Base-by-base conservation (phyloP, 768 basidiomycete species). In the Naganishia vishniacii region DNA sequence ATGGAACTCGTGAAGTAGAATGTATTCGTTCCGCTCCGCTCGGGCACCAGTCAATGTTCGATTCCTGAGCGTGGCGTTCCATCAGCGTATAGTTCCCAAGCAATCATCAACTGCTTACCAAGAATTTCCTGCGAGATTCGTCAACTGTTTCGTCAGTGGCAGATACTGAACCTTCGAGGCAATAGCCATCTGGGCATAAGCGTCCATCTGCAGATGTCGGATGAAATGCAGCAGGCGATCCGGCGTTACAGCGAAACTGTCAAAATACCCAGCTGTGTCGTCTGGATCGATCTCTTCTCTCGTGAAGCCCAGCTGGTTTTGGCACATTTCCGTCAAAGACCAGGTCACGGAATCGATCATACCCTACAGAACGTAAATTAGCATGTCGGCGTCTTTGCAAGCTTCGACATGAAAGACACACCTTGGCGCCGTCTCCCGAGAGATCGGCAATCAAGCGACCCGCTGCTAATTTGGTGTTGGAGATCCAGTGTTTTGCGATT, bases 291-390 rank as follows among this genome's bases (percentile, higher is more conserved):
- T 92, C 67, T 98, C 95, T 72, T 95, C 88, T 40, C 95, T 81
- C 59, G 88, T 86, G 65, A 84, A 83, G 67, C 87, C 86, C 67
- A 99, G 84, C 74, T 94, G 88, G 0, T 91, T 88, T 67, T 82
- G 83, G 79, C 89, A 92, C 92, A 99, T 97, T 77, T 99, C 95
- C 9, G 90, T 91, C 59, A 98, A 79, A 2, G 93, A 94, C 95
- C 95, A 99, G 0, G 95, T 98, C 4, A 91, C 97, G 3, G 95
- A 98, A 0, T 86, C 79, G 74, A 99, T 98, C 91, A 97, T 94
- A 23, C 88, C 86, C 91, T 20, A 29, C 45, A 40, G 46, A 13
- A 31, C 8, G n/a, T 47, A 23, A 0, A 26, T 20, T 9, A 11
- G 32, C 23, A 16, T n/a, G n/a, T 41, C 48, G 7, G 26, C 42